These are phyloP conservation scores for Ophiostoma ulmi DNA, from an alignment of 2,329 filamentous ascomycete species.

Conservation along the genomic window DNA sequence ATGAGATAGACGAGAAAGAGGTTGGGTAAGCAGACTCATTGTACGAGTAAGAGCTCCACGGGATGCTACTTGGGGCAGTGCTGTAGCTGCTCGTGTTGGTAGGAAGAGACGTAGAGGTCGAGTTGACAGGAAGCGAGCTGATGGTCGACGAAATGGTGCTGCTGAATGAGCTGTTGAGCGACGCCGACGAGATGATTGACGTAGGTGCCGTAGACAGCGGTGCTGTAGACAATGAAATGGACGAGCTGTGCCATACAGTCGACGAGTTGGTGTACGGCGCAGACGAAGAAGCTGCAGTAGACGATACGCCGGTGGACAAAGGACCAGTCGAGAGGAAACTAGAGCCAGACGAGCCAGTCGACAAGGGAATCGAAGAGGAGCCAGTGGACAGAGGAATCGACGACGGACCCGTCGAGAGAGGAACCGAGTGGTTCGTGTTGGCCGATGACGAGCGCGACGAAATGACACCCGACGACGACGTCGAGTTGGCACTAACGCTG, in stretches of 20 bases:
- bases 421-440: neutral
- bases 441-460: neutral
- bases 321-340: slow-evolving; percentile 1
- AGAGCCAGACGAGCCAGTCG: neutral
- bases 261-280: slow-evolving; percentile 13
- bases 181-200: neutral
- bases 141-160: neutral
- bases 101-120: neutral
- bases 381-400: slow-evolving; percentile 1
- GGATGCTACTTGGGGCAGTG: neutral
- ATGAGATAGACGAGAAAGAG: slow-evolving; percentile 1
- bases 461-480: neutral
- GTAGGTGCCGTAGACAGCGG: neutral
- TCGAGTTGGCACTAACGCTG: neutral
- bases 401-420: neutral
- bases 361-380: neutral
- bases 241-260: neutral
- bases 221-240: neutral
- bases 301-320: slow-evolving; percentile 2
- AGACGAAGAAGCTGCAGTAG: neutral
- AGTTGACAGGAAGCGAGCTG: neutral
- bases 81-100: slow-evolving; percentile 16
- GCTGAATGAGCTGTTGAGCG: neutral
- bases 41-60: neutral
- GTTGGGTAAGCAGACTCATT: neutral